Base-by-base conservation (phyloP, 129 eudicot genomes). In the Chrysanthemum makinoi region DNA sequence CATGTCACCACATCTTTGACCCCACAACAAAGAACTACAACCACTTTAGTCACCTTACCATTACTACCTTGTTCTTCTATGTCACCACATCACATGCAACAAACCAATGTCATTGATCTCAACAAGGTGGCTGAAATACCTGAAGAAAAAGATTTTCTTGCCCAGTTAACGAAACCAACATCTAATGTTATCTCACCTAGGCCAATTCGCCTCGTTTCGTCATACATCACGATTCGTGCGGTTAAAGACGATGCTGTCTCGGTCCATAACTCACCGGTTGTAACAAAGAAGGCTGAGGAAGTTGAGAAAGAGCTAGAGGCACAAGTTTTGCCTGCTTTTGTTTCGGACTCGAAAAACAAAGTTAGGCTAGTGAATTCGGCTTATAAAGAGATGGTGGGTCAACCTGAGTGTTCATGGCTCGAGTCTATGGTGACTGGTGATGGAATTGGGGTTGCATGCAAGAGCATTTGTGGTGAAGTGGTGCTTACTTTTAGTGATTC, bases 401-500 rank as follows among this genome's bases (percentile, higher is more conserved):
- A 93, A 52, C 98, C 98, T 0, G 83, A 93, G 26, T 89, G 96
- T 47, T 64, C 76, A 0, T 93, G 98, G 98, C 76, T 93, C 1
- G 86, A 82, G 46, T 62, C 82, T 18, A 77, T 79, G 83, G 66
- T 70, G 26, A 19, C 64, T 0, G 75, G 82, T 8, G 82, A 64
- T 43, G 69, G 69, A 50, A 35, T 19, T 3, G 69, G 70, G 30
- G 68, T 66, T 72, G 83, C 86, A 76, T 76, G 95, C 82, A 86
- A 72, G 85, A 80, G 91, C 76, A 85, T 93, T n/a, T 80, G 98
- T 64, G 98, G 98, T 55, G 90, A 89, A 51, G 95, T 93, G 70
- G 59, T 16, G 83, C 65, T 93, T 14, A 63, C 75, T 50, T 73
- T 86, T n/a, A 11, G 15, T 3, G 84, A 80, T 39, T 44, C 49